Percentiles rank a stretch among this genome's conserved stretches.
Conservation (phyloP, 345 rosid genomes). For the Salix purpurea region DNA sequence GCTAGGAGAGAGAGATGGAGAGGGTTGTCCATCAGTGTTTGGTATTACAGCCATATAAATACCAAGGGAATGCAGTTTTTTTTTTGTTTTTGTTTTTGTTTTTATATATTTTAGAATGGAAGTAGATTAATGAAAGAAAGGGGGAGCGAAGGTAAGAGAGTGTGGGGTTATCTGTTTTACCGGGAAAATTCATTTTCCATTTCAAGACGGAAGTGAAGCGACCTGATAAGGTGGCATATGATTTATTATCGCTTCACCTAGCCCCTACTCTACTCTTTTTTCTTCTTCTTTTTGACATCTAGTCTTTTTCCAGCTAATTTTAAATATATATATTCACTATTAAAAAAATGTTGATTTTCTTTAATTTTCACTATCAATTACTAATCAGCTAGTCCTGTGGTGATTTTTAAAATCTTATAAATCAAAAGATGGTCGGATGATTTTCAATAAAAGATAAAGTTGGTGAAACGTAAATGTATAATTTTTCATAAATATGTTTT, state of each 20-base stretch:
- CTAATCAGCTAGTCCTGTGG: not conserved
- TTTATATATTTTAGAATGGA: not conserved
- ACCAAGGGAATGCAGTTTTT: conserved; percentile 29
- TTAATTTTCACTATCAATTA: too few species aligned
- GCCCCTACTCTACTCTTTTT: not conserved
- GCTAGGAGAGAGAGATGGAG: not conserved
- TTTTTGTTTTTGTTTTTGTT: not conserved
- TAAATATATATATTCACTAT: too few species aligned
- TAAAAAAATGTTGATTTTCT: too few species aligned
- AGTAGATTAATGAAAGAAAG: not conserved
- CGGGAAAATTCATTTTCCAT: conserved; percentile 43
- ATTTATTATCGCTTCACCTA: not conserved
- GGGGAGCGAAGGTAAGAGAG: not conserved
- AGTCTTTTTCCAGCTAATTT: too few species aligned
- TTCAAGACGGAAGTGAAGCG: conserved; percentile 18
- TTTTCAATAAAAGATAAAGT: not conserved
- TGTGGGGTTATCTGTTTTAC: conserved; percentile 25
- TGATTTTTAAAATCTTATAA: not conserved
- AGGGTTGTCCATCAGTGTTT: not conserved
- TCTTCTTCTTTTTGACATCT: too few species aligned
- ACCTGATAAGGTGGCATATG: not conserved
- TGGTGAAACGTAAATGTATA: not conserved
- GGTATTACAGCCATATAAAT: conserved; percentile 59
- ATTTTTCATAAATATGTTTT: not conserved
- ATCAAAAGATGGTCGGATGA: not conserved